Evolutionary conservation across 2,329 filamentous ascomycete genomes (phyloP), one percentile per base, ranked within the genome.

Genomic region (Diaporthe citrichinensis): DNA sequence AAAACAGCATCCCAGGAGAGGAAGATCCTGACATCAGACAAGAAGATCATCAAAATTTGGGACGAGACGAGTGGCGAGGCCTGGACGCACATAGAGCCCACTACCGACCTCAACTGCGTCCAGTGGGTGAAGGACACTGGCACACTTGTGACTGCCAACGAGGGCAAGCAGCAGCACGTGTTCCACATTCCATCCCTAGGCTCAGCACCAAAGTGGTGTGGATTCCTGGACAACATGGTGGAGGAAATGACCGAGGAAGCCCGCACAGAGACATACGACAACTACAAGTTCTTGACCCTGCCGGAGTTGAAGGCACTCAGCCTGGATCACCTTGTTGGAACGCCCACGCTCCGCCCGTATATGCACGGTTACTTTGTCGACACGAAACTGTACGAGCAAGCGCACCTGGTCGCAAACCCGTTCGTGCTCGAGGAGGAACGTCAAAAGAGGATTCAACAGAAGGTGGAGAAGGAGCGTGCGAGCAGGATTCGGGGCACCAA

Each of bases 331-430:
- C 88, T 99, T 65, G 90, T 99, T 74, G 96, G 96, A 78, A 98
- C 95, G 39, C 97, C 94, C 81, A 87, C 98, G 28, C 87, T 99
- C 55, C 91, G 96, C 59, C 97, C 97, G 58, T 99, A 99, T 83
- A 99, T 99, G 97, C 97, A 99, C 83, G 97, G 97, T 80, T 98
- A 97, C 88, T 99, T 99, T 86, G 96, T 99, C 67, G 95, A 94
- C 49, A 96, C 97, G 80, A 95, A 96, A 81, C 86, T 99, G 36
- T 98, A 99, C 84, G 97, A 99, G 82, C 96, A 99, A 84, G 97
- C 97, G 25, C 90, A 94, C 73, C 87, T 99, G 76, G 98, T 98
- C 80, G 94, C 94, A 68, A 98, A 98, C 84, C 97, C 97, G 0
- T 97, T 97, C 82, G 90, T 97, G 71, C 98, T 94, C 90, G 95